Evolutionary conservation across 306 rosid genomes (phyloP).

Genomic region (Citrullus mucosospermus): DNA sequence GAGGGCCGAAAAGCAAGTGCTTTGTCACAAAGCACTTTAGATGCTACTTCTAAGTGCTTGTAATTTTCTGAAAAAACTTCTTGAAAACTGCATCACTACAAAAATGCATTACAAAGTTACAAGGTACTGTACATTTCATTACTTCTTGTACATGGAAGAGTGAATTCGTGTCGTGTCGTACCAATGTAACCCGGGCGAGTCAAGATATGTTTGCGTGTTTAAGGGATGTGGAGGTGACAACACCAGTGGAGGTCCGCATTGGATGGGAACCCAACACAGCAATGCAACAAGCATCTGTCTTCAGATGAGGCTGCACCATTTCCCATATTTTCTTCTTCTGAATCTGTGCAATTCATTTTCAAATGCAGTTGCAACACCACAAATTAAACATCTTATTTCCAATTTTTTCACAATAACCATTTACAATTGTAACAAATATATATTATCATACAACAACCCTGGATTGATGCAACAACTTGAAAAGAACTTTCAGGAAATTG

Average conservation of each 20-base stretch:
- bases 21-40: not conserved
- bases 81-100: not conserved
- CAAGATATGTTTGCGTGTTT: not conserved
- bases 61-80: not conserved
- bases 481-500: not conserved
- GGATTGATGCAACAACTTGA: not conserved
- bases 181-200: not conserved
- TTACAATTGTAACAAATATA: too few relatives aligned
- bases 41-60: too few relatives aligned
- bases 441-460: not conserved
- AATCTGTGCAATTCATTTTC: slow-evolving; percentile 20
- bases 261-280: slow-evolving; percentile 36
- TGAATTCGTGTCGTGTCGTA: not conserved
- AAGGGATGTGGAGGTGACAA: slow-evolving; percentile 13
- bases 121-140: not conserved
- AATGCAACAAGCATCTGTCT: slow-evolving; percentile 38
- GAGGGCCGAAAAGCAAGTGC: not conserved
- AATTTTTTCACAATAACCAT: not conserved
- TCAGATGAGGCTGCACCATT: slow-evolving; percentile 57
- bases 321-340: slow-evolving; percentile 69
- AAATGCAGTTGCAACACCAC: not conserved
- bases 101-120: not conserved
- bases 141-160: not conserved
- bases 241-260: slow-evolving; percentile 49
- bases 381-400: not conserved